Percentiles rank a stretch among this genome's conserved stretches.
Evolutionary conservation across 306 rosid genomes (phyloP).

Genomic region (Trichosanthes cucumerina): DNA sequence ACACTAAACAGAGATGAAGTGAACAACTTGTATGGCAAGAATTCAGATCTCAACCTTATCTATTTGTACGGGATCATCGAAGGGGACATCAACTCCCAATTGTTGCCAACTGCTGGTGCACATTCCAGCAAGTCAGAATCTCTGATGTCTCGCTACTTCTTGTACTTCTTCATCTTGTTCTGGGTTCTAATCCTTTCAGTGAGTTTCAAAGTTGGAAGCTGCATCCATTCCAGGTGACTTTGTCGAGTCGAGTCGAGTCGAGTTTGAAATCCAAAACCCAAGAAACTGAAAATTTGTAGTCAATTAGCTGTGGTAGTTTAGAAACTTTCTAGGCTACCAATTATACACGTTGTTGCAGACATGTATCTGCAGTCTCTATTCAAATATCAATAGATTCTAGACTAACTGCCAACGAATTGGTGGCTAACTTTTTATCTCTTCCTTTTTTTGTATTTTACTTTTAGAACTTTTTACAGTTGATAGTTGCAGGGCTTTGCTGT

Average conservation of each 20-base stretch:
- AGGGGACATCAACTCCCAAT: conserved; percentile 9
- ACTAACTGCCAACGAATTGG: conserved; percentile 4
- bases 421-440: background rate
- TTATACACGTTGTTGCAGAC: conserved; percentile 17
- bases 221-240: conserved; percentile 35
- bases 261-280: background rate
- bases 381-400: background rate
- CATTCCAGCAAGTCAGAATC: conserved; percentile 44
- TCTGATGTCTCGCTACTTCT: conserved; percentile 48
- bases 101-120: conserved; percentile 28
- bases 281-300: background rate
- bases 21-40: conserved; percentile 54
- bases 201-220: conserved; percentile 59
- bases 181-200: conserved; percentile 58
- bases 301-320: conserved; percentile 11
- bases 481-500: conserved; percentile 3
- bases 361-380: background rate
- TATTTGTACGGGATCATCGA: conserved; percentile 34
- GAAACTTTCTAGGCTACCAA: conserved; percentile 19
- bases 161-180: conserved; percentile 43
- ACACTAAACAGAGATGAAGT: conserved; percentile 35
- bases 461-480: background rate
- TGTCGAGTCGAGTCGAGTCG: background rate
- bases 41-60: conserved; percentile 30
- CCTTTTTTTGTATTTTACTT: background rate